Conservation (phyloP, 768 basidiomycete genomes). For the Nevesoporus exiguus region DNA sequence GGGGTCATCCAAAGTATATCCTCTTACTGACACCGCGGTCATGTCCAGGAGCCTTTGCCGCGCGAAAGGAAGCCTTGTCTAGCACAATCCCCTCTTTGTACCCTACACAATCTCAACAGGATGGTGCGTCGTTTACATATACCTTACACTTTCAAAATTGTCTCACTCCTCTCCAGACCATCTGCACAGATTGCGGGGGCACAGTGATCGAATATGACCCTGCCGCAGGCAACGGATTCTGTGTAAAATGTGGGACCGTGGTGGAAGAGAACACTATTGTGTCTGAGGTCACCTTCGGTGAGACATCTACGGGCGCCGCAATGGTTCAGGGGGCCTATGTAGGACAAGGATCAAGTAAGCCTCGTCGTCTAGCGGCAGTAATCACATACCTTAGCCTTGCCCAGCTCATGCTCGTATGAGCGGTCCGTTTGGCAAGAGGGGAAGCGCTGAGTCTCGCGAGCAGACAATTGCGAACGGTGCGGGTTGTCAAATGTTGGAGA, state of each 20-base stretch:
- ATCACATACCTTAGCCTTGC: not conserved
- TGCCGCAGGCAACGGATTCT: constrained; percentile 82
- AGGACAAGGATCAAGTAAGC: constrained; percentile 85
- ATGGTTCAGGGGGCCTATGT: constrained; percentile 96
- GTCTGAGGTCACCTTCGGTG: constrained; percentile 93
- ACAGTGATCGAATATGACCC: constrained; percentile 84
- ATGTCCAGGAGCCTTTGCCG: not conserved
- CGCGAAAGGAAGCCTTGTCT: not conserved
- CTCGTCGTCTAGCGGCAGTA: not conserved
- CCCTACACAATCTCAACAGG: not conserved
- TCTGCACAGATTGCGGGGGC: constrained; percentile 76
- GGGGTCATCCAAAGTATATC: not conserved
- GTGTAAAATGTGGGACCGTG: constrained; percentile 83
- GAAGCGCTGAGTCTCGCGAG: constrained; percentile 79
- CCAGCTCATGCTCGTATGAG: constrained; percentile 79
- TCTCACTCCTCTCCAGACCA: constrained; percentile 39
- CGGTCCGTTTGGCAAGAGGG: constrained; percentile 78
- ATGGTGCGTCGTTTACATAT: constrained; percentile 17
- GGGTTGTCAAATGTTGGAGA: constrained; percentile 12
- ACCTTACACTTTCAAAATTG: not conserved
- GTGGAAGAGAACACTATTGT: constrained; percentile 93
- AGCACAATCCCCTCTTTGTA: not conserved
- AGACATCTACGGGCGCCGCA: constrained; percentile 86
- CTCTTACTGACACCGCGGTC: not conserved
- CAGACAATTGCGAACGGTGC: constrained; percentile 88